Evolutionary conservation across 2,329 filamentous ascomycete species (phyloP).

Genomic region (Elsinoe ampelina): DNA sequence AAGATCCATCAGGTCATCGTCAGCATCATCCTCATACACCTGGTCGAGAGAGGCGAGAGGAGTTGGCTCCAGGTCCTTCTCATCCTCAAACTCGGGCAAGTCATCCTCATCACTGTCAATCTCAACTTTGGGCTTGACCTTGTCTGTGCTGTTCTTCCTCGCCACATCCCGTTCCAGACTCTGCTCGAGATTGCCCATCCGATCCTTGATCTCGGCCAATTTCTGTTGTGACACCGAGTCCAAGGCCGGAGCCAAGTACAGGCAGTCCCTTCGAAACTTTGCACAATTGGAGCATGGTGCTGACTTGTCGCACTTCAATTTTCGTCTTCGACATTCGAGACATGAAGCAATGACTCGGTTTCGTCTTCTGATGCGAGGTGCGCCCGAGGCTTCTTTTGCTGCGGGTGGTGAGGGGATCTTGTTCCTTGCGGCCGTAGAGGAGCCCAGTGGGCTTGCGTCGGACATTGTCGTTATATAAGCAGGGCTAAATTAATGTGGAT

Average conservation of each 20-base stretch:
- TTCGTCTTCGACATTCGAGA: constrained; percentile 62
- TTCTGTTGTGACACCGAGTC: constrained; percentile 61
- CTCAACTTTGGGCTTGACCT: constrained; percentile 30
- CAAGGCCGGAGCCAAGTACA: constrained; percentile 59
- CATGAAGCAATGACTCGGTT: constrained; percentile 61
- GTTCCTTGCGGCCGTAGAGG: constrained; percentile 12
- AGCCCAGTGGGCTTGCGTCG: not conserved
- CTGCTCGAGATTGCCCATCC: constrained; percentile 62
- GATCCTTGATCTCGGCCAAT: constrained; percentile 69
- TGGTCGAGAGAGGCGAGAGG: constrained; percentile 56
- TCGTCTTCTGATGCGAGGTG: constrained; percentile 42
- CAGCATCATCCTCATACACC: constrained; percentile 56
- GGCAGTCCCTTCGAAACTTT: constrained; percentile 42
- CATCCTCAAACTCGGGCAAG: constrained; percentile 40
- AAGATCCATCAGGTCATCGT: constrained; percentile 61
- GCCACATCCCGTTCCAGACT: constrained; percentile 61
- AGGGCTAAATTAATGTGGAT: not conserved
- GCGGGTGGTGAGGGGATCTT: constrained; percentile 16
- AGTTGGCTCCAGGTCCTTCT: constrained; percentile 52
- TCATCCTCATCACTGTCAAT: constrained; percentile 49
- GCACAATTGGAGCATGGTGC: constrained; percentile 61
- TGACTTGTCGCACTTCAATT: constrained; percentile 67
- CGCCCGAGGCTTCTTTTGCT: constrained; percentile 12
- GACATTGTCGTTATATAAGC: constrained; percentile 2
- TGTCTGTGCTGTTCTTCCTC: constrained; percentile 27